Evolutionary conservation across 2,329 filamentous ascomycete species (phyloP), one percentile per base, ranked within the genome.

Genomic region (Aspergillus pseudoviridinutans): DNA sequence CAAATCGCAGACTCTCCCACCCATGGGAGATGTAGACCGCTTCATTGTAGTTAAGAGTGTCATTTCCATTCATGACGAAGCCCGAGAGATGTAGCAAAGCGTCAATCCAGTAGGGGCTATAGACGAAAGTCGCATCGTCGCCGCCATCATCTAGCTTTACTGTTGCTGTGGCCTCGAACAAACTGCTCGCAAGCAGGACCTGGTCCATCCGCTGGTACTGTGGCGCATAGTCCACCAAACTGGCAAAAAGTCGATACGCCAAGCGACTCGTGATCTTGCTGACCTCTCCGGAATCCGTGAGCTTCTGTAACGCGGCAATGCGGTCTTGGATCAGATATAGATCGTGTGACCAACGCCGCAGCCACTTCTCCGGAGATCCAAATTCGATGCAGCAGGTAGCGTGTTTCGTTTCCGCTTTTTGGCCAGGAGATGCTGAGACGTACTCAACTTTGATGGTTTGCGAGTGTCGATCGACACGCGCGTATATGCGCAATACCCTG

Each of bases 191-290:
- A 10, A 85, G 75, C 51, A 84, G 81, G 50, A 85, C 82, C 64
- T 84, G 82, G 49, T 82, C 76, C 74, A 85, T 85, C 50, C 80
- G 82, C 55, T 81, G 78, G 70, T 82, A 85, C 64, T 80, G 82
- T 56, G 79, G 76, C 57, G 80, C 78, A 63, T 85, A 85, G 52
- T 79, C 80, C 44, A 85, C 83, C 29, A 85, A 74, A 54, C 81
- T 78, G 66, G 81, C 81, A 76, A 85, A 85, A 53, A 88, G 81
- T 76, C 92, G 92, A 81, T 94, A 94, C 14, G 88, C 87, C 77
- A 92, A 84, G 35, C 88, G 27, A 28, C 27, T 28, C 6, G 27
- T 8, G 7, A 28, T 28, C 27, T 28, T 28, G 27, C 27, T 28
- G 6, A 8, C 27, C 88, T 27, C 88, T 85, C 51, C 88, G 84